Evolutionary conservation across 345 rosid genomes (phyloP), one percentile per base, ranked within the genome.

Genomic region (Cardamine occulta): DNA sequence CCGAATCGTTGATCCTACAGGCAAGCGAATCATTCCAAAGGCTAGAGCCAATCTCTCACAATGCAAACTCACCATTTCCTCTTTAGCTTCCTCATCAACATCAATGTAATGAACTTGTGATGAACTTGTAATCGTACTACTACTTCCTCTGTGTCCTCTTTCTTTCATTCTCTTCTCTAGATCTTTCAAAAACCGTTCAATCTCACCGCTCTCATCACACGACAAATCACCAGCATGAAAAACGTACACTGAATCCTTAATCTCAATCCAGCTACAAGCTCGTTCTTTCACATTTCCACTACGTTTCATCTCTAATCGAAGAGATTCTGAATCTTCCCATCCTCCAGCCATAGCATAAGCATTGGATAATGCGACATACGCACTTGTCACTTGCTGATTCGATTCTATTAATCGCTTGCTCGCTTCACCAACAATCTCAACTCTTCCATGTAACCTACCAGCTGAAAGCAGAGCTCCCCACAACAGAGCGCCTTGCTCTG

Each of bases 201-300:
- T 72, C 75, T 85, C 89, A 17, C 71, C 31, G 47, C 79, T 81
- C 53, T 81, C 80, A 21, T 81, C 85, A 31, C 80, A 79, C 0
- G 80, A 80, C 26, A 82, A 19, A 67, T 88, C 82, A 19, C 97
- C 93, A 4, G 88, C 89, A 23, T 85, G 83, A 74, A 92, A 89
- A 29, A 76, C 76, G 1, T 82, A 86, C 0, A 81, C 78, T 8
- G 72, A 66, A 26, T 82, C 86, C 70, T 74, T 85, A 26, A 81
- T 79, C 81, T 93, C 94, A 15, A 93, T 65, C 96, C 98, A 90
- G 72, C 95, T 89, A 82, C 90, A 86, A 13, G 95, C 98, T 0
- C 90, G 87, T 75, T 86, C 89, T 82, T 90, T 90, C 75, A 55
- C 51, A 67, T 88, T 79, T 28, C 95, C 95, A 12, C 59, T 63